Evolutionary conservation across 2,329 filamentous ascomycete genomes (phyloP).

Genomic region (Lasiodiplodia gonubiensis): DNA sequence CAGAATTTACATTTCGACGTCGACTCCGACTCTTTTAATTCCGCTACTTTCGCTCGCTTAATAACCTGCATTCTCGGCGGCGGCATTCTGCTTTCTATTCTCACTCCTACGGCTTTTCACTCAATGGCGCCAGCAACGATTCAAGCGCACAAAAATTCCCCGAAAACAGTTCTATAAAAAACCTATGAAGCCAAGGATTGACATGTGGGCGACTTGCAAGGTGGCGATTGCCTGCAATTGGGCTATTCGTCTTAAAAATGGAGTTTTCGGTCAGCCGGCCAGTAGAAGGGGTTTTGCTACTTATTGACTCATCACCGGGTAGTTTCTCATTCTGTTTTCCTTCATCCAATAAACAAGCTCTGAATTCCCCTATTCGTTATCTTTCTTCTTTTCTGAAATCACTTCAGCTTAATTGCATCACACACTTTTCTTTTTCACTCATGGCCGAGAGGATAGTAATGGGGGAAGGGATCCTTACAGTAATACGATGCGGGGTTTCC

Average conservation of each 20-base stretch:
- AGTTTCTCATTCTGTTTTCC: neutral
- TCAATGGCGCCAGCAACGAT: neutral
- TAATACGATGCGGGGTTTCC: neutral
- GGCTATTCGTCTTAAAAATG: neutral
- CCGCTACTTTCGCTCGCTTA: neutral
- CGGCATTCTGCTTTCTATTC: neutral
- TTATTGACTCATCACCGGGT: neutral
- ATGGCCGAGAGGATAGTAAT: neutral
- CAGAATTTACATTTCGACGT: neutral
- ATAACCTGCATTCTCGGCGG: slow-evolving; percentile 1
- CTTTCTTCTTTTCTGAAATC: neutral
- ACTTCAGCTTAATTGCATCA: slow-evolving; percentile 1
- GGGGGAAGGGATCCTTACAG: neutral
- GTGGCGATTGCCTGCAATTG: neutral
- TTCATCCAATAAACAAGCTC: neutral
- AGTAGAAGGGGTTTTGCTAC: neutral
- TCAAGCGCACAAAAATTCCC: neutral
- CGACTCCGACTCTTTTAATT: neutral
- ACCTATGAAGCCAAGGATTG: neutral
- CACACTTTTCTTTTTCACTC: neutral
- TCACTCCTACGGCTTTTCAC: neutral
- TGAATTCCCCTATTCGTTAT: neutral
- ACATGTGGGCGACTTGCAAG: neutral
- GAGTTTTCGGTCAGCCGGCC: neutral
- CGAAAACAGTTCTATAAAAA: neutral